phyloP scores from a whole-genome alignment of 805 yeast species.

The Blastobotrys peoriensis region DNA sequence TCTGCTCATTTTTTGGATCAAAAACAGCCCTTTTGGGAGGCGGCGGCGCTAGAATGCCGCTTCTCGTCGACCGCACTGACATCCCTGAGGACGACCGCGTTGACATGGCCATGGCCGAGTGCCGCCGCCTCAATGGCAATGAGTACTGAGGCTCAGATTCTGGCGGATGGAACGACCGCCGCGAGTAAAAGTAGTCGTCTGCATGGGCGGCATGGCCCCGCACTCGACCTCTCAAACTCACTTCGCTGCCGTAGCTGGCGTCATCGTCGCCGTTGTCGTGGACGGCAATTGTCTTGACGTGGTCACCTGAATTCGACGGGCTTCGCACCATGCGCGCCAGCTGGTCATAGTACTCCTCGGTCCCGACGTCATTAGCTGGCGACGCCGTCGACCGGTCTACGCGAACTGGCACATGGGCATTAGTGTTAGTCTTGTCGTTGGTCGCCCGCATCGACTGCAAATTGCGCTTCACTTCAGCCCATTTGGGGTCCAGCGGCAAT shows the following conservation, averaged over 20 bases:
- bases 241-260: conserved; percentile 1
- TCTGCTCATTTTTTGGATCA: conserved; percentile 15
- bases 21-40: conserved; percentile 5
- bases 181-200: conserved; percentile 1
- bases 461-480: conserved; percentile 18
- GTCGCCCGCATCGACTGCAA: conserved; percentile 14
- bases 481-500: conserved; percentile 15
- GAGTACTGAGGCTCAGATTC: not conserved
- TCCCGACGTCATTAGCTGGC: conserved; percentile 8
- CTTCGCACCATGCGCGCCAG: conserved; percentile 15
- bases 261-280: conserved; percentile 9
- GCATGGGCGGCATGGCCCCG: not conserved
- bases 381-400: conserved; percentile 6
- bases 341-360: conserved; percentile 17
- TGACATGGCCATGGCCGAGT: not conserved
- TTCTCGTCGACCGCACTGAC: not conserved
- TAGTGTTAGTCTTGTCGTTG: not conserved
- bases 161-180: not conserved
- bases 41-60: not conserved
- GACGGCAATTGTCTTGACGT: conserved; percentile 17
- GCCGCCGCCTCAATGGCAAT: conserved; percentile 1
- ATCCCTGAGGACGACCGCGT: not conserved
- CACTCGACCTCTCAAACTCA: not conserved
- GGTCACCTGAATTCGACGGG: conserved; percentile 21
- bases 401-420: conserved; percentile 5